phyloP scores from a whole-genome alignment of 139 green algal species.

The Chlorella sp. region DNA sequence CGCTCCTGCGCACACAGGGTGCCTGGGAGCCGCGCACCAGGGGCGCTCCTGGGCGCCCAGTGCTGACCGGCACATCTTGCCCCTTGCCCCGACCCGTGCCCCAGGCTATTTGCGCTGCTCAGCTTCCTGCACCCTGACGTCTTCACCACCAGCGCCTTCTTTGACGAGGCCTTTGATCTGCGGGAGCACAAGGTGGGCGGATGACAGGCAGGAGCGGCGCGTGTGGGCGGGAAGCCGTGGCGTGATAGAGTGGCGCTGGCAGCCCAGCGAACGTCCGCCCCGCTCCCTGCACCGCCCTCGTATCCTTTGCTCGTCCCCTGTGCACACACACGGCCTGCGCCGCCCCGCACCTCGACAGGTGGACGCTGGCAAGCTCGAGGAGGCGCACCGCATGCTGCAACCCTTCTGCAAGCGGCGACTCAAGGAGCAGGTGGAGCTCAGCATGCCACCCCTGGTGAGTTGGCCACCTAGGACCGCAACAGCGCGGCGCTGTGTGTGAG shows the following conservation, averaged over 20 bases:
- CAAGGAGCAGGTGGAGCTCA: slow-evolving; percentile 62
- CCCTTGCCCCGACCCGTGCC: background rate
- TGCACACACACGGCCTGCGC: no score
- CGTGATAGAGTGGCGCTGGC: no score
- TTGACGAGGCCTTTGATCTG: slow-evolving; percentile 86
- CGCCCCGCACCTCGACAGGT: slow-evolving; percentile 39
- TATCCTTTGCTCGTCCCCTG: no score
- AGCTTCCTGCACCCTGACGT: slow-evolving; percentile 76
- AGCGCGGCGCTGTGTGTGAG: no score
- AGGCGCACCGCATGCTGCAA: slow-evolving; percentile 66
- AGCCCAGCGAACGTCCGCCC: no score
- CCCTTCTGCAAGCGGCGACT: slow-evolving; percentile 83
- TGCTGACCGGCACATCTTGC: no score
- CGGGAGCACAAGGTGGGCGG: slow-evolving; percentile 44
- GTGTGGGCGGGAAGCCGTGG: no score
- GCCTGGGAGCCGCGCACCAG: no score
- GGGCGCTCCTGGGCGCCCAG: no score
- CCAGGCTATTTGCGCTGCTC: slow-evolving; percentile 69
- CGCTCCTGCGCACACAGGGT: no score
- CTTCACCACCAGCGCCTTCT: slow-evolving; percentile 68
- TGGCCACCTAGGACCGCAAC: background rate
- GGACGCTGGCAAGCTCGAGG: slow-evolving; percentile 55
- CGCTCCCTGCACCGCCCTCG: no score
- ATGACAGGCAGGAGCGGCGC: background rate
- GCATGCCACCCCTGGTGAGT: slow-evolving; percentile 49